A percentile compares a stretch with the other conserved stretches of the same genome.
phyloP scores from a whole-genome alignment of 106 monocot genomes.

The Gastrodia elata region DNA sequence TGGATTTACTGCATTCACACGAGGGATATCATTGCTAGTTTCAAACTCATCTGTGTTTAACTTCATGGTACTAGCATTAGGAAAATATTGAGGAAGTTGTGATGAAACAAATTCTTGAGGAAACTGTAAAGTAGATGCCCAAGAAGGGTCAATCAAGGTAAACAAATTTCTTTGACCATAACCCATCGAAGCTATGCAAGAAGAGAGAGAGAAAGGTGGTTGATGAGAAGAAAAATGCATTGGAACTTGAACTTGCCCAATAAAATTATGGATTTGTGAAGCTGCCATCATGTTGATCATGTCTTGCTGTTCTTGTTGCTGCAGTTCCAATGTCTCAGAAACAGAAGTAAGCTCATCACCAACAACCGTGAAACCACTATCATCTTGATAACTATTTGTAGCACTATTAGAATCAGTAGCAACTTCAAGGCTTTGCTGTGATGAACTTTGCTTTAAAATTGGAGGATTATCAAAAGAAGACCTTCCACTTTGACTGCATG shows the following conservation, averaged over 20 bases:
- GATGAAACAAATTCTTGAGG: conserved; percentile 46
- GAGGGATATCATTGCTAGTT: conserved; percentile 27
- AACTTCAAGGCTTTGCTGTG: conserved; percentile 28
- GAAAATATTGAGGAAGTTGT: conserved; percentile 32
- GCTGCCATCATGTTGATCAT: conserved; percentile 66
- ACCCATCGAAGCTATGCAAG: conserved; percentile 35
- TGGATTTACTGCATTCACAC: conserved; percentile 15
- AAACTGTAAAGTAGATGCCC: conserved; percentile 53
- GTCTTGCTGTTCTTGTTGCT: conserved; percentile 76
- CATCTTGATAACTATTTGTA: conserved; percentile 35
- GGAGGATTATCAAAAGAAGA: conserved; percentile 36
- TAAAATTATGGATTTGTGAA: conserved; percentile 30
- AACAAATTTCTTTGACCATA: conserved; percentile 42
- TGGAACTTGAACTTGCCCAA: conserved; percentile 44
- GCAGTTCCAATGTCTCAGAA: conserved; percentile 40
- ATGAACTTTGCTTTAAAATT: conserved; percentile 22
- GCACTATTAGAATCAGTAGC: conserved; percentile 27
- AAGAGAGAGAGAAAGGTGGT: conserved; percentile 8
- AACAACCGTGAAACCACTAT: conserved; percentile 20
- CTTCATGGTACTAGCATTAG: conserved; percentile 10
- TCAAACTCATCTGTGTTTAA: conserved; percentile 43
- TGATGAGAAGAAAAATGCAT: conserved; percentile 34
- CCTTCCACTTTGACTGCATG: conserved; percentile 20
- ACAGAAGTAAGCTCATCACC: conserved; percentile 48
- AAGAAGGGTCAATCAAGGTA: conserved; percentile 31